Evolutionary conservation across 208 protist genomes (phyloP).

Genomic region (Acanthamoeba triangularis): DNA sequence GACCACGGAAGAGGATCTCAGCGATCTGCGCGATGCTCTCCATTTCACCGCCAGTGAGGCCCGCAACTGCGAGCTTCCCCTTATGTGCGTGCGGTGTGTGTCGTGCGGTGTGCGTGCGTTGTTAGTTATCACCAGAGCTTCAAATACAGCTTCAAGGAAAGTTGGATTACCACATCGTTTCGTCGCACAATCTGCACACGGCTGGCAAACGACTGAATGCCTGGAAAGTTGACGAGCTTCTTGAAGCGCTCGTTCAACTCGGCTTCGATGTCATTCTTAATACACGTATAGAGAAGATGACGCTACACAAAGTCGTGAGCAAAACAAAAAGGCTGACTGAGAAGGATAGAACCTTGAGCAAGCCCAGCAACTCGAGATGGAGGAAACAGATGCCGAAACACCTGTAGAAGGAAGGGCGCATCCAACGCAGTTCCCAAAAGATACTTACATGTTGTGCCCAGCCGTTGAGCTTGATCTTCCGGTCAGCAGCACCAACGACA

Average conservation of each 20-base stretch:
- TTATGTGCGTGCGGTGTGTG: no score
- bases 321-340: background rate
- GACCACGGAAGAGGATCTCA: background rate
- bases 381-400: no score
- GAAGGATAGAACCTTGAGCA: background rate
- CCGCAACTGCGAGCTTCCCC: background rate
- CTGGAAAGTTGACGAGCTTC: background rate
- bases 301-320: background rate
- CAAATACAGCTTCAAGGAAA: background rate
- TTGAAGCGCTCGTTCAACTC: background rate
- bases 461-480: background rate
- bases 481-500: background rate
- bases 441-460: background rate
- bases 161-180: background rate
- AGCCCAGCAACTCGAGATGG: no score
- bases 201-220: background rate
- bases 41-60: background rate
- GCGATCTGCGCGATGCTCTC: background rate
- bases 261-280: background rate
- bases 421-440: background rate
- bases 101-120: no score
- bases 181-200: background rate
- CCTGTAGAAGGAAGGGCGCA: no score
- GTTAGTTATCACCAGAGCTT: no score
- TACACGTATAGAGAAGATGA: background rate